Conservation (phyloP, 768 basidiomycete genomes). For the Ramaria sp. region DNA sequence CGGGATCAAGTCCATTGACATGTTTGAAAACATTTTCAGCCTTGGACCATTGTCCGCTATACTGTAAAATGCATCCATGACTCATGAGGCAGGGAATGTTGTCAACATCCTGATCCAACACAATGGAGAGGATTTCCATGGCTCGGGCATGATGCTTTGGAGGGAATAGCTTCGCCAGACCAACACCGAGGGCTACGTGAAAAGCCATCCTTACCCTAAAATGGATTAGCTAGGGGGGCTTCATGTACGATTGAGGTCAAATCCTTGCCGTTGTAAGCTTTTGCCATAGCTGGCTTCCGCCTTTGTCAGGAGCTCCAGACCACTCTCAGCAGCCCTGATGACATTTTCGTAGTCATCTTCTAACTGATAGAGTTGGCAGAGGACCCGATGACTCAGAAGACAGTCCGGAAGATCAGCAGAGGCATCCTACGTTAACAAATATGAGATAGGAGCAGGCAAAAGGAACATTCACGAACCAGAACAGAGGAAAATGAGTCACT, state of each 20-base stretch:
- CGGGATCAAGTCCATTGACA: conserved; percentile 38
- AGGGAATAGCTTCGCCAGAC: conserved; percentile 76
- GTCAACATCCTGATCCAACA: conserved; percentile 51
- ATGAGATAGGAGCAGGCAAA: not conserved
- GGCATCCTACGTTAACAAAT: conserved; percentile 34
- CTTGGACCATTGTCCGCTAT: conserved; percentile 53
- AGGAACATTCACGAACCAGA: conserved; percentile 35
- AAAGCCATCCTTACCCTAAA: conserved; percentile 57
- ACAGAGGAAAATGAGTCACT: conserved; percentile 53
- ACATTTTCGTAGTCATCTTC: conserved; percentile 69
- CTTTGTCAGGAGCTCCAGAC: conserved; percentile 43
- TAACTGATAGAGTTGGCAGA: conserved; percentile 51
- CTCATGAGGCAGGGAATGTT: conserved; percentile 63
- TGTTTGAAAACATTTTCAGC: conserved; percentile 52
- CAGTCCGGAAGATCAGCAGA: conserved; percentile 42
- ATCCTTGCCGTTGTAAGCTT: conserved; percentile 35
- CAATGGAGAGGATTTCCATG: conserved; percentile 56
- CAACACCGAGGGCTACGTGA: conserved; percentile 59
- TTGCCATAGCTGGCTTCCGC: conserved; percentile 51
- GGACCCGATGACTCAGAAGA: conserved; percentile 55
- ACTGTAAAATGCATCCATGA: conserved; percentile 62
- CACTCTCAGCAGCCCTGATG: conserved; percentile 60
- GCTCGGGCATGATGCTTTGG: conserved; percentile 87
- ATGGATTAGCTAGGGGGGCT: not conserved
- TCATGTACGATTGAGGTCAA: not conserved